Percentiles rank a stretch among this genome's conserved stretches.
Conservation (phyloP, 1,284 basidiomycete species). For the Cryptococcus hybrid region DNA sequence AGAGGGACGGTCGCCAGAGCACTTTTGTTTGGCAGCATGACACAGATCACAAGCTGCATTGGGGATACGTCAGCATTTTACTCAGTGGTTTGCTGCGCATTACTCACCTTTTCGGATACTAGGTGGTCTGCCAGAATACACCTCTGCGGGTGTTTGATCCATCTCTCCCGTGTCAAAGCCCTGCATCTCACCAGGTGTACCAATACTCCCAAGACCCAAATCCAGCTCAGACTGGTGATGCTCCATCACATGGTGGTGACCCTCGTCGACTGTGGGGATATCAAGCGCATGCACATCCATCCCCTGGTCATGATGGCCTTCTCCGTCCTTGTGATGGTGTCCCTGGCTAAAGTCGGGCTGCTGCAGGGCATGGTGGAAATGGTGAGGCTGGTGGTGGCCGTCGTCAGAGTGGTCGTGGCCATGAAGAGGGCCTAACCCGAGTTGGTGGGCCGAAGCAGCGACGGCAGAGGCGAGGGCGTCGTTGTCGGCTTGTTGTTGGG, state of each 20-base stretch:
- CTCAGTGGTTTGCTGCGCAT: not conserved
- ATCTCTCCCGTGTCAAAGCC: slow-evolving; percentile 17
- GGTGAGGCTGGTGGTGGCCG: slow-evolving; percentile 9
- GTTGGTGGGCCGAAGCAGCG: slow-evolving; percentile 34
- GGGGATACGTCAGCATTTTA: not conserved
- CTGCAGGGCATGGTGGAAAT: slow-evolving; percentile 37
- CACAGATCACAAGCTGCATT: not conserved
- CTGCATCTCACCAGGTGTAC: slow-evolving; percentile 13
- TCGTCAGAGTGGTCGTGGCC: slow-evolving; percentile 3
- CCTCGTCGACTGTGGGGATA: slow-evolving; percentile 18
- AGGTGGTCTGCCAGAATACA: slow-evolving; percentile 32
- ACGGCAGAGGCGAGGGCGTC: slow-evolving; percentile 39
- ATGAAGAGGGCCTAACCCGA: slow-evolving; percentile 19
- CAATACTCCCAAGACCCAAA: slow-evolving; percentile 18
- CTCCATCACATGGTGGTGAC: slow-evolving; percentile 3
- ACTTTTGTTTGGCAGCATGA: slow-evolving; percentile 31
- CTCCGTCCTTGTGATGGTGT: slow-evolving; percentile 14
- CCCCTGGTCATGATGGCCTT: slow-evolving; percentile 7
- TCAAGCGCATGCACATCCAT: slow-evolving; percentile 23
- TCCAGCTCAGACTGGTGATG: slow-evolving; percentile 29
- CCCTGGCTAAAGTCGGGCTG: slow-evolving; percentile 39
- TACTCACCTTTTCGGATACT: slow-evolving; percentile 45
- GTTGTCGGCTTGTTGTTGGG: slow-evolving; percentile 34
- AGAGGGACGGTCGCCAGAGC: slow-evolving; percentile 46
- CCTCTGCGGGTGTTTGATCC: slow-evolving; percentile 3